Base-by-base conservation (phyloP, 2,329 filamentous ascomycete genomes). In the Ophiostoma perfectum region DNA sequence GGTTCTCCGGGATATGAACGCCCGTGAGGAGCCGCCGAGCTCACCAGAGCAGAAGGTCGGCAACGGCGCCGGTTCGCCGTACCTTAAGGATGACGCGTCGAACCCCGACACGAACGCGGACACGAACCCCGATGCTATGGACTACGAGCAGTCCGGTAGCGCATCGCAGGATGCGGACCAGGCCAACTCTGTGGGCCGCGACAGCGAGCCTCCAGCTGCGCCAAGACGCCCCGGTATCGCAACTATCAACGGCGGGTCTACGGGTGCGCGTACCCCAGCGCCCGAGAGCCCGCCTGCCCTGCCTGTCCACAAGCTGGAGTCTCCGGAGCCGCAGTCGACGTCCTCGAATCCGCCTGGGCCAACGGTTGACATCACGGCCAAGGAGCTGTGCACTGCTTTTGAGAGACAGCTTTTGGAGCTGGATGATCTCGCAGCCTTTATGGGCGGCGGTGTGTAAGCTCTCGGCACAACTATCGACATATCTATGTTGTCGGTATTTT, bases 341-440 rank as follows among this genome's bases (percentile, higher is more conserved):
- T 65, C 64, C 44, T 76, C 76, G 5, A 73, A 69, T 69, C 63
- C 67, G 9, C 64, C 70, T 1, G 74, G 73, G 5, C 73, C 75
- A 6, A 73, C 74, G 4, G 75, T 77, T 3, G 85, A 87, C 70
- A 87, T 87, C 83, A 86, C 84, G 2, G 82, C 84, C 0, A 80
- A 81, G 5, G 85, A 87, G 74, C 78, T 87, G 16, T 87, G 85
- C 73, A 77, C 78, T 14, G 85, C 85, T 0, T 87, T 87, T 72
- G 85, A 87, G 77, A 79, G 84, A 44, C 85, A 87, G 75, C 79
- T 87, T 0, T 78, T 87, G 11, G 85, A 87, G 74, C 78, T 87
- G 6, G 85, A 87, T 70, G 85, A 87, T 73, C 80, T 87, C 11
- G 85, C 85, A 44, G 85, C 85, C 2, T 87, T 87, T 67, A 87